These are phyloP conservation scores for Quercus suber DNA, from an alignment of 306 rosid species.

Conservation along the genomic window DNA sequence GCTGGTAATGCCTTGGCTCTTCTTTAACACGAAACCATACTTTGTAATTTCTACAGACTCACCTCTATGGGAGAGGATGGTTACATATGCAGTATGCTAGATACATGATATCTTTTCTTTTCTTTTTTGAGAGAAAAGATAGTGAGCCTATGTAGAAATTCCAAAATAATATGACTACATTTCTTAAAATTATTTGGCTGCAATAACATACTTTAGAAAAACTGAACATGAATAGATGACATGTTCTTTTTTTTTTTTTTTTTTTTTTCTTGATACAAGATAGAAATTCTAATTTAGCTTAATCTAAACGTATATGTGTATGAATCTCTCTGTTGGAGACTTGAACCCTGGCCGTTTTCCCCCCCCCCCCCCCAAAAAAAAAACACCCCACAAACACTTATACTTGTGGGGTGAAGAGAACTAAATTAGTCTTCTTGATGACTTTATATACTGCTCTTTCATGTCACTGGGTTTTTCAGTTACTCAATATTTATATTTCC, in stretches of 20 bases:
- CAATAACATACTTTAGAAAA: not conserved
- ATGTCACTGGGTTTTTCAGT: not conserved
- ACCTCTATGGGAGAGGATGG: too few species aligned
- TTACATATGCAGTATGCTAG: too few species aligned
- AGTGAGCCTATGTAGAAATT: not conserved
- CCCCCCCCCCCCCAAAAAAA: too few species aligned
- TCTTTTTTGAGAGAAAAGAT: too few species aligned
- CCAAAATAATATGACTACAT: not conserved
- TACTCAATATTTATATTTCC: slow-evolving; percentile 6
- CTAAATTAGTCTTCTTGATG: not conserved
- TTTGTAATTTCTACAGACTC: too few species aligned
- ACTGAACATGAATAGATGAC: not conserved
- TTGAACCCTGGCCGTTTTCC: fast-evolving
- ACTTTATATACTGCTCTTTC: not conserved
- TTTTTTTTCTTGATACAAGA: too few species aligned
- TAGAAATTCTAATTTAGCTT: too few species aligned
- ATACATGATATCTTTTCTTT: too few species aligned
- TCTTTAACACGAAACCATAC: not conserved
- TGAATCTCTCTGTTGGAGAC: too few species aligned
- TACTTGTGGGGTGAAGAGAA: not conserved
- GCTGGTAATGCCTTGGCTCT: not conserved
- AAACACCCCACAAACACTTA: too few species aligned
- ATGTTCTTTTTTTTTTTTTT: not conserved
- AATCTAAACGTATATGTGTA: too few species aligned
- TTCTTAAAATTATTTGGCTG: not conserved